Evolutionary conservation across 768 basidiomycete species (phyloP), one percentile per base, ranked within the genome.

Genomic region (Pulveroboletus sp.): DNA sequence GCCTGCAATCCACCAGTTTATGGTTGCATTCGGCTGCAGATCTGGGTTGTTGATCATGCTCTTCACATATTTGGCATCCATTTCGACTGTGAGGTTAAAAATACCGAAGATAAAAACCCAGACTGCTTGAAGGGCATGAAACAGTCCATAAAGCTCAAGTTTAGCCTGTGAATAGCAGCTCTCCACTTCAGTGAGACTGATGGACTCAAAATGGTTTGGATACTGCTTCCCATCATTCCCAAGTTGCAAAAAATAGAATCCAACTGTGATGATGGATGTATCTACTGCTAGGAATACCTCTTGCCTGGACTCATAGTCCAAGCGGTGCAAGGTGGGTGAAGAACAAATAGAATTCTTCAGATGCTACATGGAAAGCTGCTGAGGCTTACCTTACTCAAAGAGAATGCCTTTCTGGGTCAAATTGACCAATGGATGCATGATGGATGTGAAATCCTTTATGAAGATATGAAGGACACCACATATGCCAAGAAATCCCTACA

Each of bases 151-250:
- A 1, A 71, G 50, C n/a, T 68, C 61, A 3, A 67, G 40, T 45
- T 71, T 69, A 0, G 57, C 36, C 16, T 66, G 63, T 0, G 55
- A 58, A 14, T 53, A 56, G n/a, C 31, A 29, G 2, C 14, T 56
- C 11, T 50, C 42, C 2, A 45, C 32, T 14, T 55, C 63, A 32
- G 72, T 73, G 22, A 75, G 58, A 0, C 67, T 55, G 1, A 77
- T 71, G 0, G 71, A 77, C 0, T 72, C 63, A 38, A 76, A 78
- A 0, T 61, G 53, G 0, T 63, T 58, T 50, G n/a, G n/a, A n/a
- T n/a, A n/a, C n/a, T n/a, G n/a, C n/a, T n/a, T n/a, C n/a, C n/a
- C n/a, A n/a, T n/a, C 31, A 5, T 16, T 37, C 1, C 31, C 31
- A 0, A 19, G 23, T 11, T 50, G 43, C 0, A 0, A 57, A 45